These are phyloP conservation scores for Agapanthus africanus DNA, from an alignment of 106 monocot genomes.

Conservation along the genomic window DNA sequence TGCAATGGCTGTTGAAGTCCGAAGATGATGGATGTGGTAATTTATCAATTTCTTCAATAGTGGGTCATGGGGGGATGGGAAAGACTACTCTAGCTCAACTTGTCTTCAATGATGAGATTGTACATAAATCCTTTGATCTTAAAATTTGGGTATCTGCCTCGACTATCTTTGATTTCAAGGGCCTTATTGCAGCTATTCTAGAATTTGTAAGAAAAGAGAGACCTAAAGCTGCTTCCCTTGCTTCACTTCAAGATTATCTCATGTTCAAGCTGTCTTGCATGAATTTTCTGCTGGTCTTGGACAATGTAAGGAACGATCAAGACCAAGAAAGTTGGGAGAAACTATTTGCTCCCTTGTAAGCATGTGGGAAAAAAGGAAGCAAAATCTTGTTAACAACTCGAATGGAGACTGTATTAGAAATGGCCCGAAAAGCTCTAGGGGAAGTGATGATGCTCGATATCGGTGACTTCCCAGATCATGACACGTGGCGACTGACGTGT, in stretches of 20 bases:
- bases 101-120: slow-evolving; percentile 22
- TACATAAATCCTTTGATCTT: neutral
- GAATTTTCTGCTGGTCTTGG: slow-evolving; percentile 34
- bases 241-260: slow-evolving; percentile 18
- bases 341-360: slow-evolving; percentile 11
- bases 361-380: slow-evolving; percentile 18
- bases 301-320: slow-evolving; percentile 48
- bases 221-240: slow-evolving; percentile 2
- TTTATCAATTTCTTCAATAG: slow-evolving; percentile 15
- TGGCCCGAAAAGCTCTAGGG: neutral
- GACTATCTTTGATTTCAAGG: slow-evolving; percentile 12
- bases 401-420: slow-evolving; percentile 2
- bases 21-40: neutral
- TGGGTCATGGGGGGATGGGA: slow-evolving; percentile 44
- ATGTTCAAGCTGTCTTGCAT: neutral
- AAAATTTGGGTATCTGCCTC: slow-evolving; percentile 18
- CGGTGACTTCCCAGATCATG: too few species aligned
- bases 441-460: too few species aligned
- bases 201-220: slow-evolving; percentile 1
- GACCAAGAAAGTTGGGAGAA: neutral
- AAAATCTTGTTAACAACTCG: slow-evolving; percentile 40
- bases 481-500: too few species aligned
- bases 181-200: neutral
- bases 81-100: slow-evolving; percentile 47
- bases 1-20: slow-evolving; percentile 6